Evolutionary conservation across 1,284 basidiomycete genomes (phyloP).

Genomic region (Microbotryum intermedium): DNA sequence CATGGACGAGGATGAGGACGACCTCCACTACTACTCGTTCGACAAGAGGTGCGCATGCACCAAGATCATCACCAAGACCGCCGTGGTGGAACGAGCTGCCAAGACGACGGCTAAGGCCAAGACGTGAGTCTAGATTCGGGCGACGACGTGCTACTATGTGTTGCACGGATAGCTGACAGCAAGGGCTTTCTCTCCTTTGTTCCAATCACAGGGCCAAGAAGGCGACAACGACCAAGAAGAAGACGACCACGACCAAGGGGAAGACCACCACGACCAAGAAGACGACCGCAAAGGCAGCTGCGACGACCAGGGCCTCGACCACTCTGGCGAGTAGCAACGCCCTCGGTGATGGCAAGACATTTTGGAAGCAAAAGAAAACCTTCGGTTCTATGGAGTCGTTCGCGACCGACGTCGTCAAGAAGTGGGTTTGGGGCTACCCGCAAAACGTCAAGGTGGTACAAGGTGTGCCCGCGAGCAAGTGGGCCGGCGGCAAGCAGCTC

Average conservation of each 20-base stretch:
- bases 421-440: slow-evolving; percentile 16
- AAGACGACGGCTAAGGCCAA: neutral
- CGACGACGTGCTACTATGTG: no score
- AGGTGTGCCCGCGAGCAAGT: slow-evolving; percentile 10
- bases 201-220: neutral
- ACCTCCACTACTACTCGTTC: neutral
- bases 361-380: slow-evolving; percentile 11
- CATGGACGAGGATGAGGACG: neutral
- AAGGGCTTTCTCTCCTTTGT: no score
- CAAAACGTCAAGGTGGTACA: slow-evolving; percentile 10
- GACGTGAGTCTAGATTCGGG: neutral
- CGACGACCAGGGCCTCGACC: neutral
- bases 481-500: slow-evolving; percentile 9
- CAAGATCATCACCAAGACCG: neutral
- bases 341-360: slow-evolving; percentile 1
- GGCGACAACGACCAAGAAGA: neutral
- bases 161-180: no score
- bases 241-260: neutral
- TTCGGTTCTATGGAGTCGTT: slow-evolving; percentile 14
- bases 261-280: neutral
- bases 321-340: neutral
- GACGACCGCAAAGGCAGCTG: neutral
- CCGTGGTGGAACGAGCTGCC: neutral
- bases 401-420: slow-evolving; percentile 8
- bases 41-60: neutral